phyloP scores from a whole-genome alignment of 345 rosid species.

The Melaleuca alternifolia region DNA sequence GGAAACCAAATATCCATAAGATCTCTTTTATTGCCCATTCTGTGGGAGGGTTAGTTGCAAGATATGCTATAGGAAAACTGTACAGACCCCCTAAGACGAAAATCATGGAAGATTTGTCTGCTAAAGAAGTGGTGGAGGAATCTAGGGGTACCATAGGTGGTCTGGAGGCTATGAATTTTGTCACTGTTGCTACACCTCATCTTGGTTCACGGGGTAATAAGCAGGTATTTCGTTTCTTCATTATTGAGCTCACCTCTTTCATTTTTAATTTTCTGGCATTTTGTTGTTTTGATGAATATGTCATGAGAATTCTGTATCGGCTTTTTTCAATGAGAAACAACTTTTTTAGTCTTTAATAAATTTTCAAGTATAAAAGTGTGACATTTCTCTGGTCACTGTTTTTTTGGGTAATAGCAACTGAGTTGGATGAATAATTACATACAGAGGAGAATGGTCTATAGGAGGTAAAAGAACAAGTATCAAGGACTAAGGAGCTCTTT shows the following conservation, averaged over 20 bases:
- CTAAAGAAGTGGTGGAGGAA: slow-evolving; percentile 11
- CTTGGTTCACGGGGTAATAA: slow-evolving; percentile 95
- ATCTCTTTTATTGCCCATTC: slow-evolving; percentile 94
- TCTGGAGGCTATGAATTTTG: slow-evolving; percentile 78
- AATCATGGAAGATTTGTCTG: slow-evolving; percentile 10
- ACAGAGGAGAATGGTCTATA: not conserved
- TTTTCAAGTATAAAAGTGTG: not conserved
- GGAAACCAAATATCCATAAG: slow-evolving; percentile 51
- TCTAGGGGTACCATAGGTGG: slow-evolving; percentile 56
- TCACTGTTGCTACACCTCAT: slow-evolving; percentile 95
- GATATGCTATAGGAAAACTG: slow-evolving; percentile 88
- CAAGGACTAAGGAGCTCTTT: not conserved
- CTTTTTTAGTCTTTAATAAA: not conserved
- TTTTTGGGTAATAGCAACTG: not conserved
- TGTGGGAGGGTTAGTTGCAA: slow-evolving; percentile 83
- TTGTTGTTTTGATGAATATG: not conserved
- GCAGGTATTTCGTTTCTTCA: slow-evolving; percentile 41
- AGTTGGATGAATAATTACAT: not conserved
- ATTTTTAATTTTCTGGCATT: not conserved
- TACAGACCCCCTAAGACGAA: slow-evolving; percentile 43
- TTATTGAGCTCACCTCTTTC: not conserved
- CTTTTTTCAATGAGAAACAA: not conserved
- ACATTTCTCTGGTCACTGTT: not conserved
- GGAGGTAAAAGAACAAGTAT: not conserved
- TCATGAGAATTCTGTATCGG: not conserved